These are phyloP conservation scores for Quercus phellos DNA, from an alignment of 331 rosid species.

Conservation along the genomic window DNA sequence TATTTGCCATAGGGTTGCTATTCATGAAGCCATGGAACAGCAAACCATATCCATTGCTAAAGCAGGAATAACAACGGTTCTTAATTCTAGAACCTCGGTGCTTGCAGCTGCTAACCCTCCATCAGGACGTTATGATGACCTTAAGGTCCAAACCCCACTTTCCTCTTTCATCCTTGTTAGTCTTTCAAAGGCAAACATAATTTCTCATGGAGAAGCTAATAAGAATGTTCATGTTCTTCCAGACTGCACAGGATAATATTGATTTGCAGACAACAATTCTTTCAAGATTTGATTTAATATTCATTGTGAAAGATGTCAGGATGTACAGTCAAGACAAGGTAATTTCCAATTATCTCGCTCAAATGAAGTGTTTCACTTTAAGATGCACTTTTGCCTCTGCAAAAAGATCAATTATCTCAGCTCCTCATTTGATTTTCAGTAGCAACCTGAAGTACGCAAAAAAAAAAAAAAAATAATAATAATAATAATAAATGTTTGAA, in stretches of 20 bases:
- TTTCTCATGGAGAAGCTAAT: slow-evolving; percentile 19
- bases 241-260: slow-evolving; percentile 98
- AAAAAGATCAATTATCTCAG: not conserved
- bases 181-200: not conserved
- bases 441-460: not conserved
- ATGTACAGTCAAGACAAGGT: slow-evolving; percentile 95
- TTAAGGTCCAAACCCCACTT: slow-evolving; percentile 51
- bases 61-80: slow-evolving; percentile 99
- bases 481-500: not conserved
- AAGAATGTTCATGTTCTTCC: slow-evolving; percentile 25
- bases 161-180: not conserved
- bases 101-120: slow-evolving; percentile 99
- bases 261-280: slow-evolving; percentile 99
- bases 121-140: slow-evolving; percentile 98
- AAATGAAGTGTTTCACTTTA: not conserved
- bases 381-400: not conserved
- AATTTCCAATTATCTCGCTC: slow-evolving; percentile 18
- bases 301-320: slow-evolving; percentile 96
- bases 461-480: not conserved
- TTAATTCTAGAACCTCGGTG: slow-evolving; percentile 94
- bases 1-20: slow-evolving; percentile 73
- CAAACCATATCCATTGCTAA: slow-evolving; percentile 97
- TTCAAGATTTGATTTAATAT: slow-evolving; percentile 91
- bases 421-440: not conserved
- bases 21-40: slow-evolving; percentile 98